Evolutionary conservation across 2,329 filamentous ascomycete genomes (phyloP), one percentile per base, ranked within the genome.

Genomic region (Ophiocordyceps camponoti-leonardi): DNA sequence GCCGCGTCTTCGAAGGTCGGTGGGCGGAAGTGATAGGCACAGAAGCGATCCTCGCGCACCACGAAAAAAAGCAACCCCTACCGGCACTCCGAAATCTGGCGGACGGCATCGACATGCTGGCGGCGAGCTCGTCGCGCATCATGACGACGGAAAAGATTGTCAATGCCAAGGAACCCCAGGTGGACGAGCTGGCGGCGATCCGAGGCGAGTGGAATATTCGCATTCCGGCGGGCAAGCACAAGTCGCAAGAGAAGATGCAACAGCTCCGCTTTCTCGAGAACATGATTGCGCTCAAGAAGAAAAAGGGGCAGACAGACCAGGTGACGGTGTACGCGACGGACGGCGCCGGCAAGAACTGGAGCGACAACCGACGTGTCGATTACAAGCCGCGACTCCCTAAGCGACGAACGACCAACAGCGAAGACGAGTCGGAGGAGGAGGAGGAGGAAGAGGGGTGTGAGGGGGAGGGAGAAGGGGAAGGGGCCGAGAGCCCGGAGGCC

Each of bases 1-100:
- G 83, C 28, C 76, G 81, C 49, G 67, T 93, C 20, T 92, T 88
- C 58, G 79, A 77, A 50, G 90, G 86, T 51, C 67, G 77, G 42
- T 96, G 90, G 90, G 75, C 77, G 12, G 78, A 84, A 49, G 82
- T 86, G 48, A 75, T 94, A 41, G 90, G 90, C 33, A 94, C 87
- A 0, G 86, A 93, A 52, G 67, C 88, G 51, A 74, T 94, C 40
- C 81, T 95, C 54, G 72, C 71, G 1, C 63, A 62, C 16, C 72
- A 69, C 44, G 53, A 62, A 37, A 46, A 47, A 14, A 18, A 26
- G 4, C 19, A 45, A 19, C 26, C 49, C 18, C 58, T 69, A 2
- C 67, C 70, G 4, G 57, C 59, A 18, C 57, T 71, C 26, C 69
- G 67, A 20, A 63, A 67, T 20, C 68, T 73, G 22, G 65, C 62